Conservation (phyloP, 805 yeast species). For the Yamadazyma laniorum region DNA sequence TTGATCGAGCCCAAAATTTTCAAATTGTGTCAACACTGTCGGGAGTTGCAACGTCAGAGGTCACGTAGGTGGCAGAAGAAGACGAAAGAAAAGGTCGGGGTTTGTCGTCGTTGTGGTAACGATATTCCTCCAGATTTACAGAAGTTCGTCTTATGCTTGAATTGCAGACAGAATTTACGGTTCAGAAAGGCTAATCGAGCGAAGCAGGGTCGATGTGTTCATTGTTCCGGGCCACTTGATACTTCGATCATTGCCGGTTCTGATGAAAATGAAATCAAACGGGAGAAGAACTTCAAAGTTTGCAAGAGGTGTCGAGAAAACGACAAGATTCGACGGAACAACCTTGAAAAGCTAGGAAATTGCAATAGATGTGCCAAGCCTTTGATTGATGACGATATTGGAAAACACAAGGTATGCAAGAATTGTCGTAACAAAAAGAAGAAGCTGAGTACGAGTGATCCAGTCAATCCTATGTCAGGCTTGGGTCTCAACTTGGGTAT, state of each 20-base stretch:
- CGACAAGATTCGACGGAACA: conserved; percentile 56
- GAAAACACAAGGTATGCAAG: conserved; percentile 55
- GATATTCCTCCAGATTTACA: conserved; percentile 50
- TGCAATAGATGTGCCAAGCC: conserved; percentile 62
- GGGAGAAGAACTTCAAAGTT: conserved; percentile 50
- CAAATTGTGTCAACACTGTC: conserved; percentile 63
- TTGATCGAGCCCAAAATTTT: conserved; percentile 42
- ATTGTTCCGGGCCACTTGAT: conserved; percentile 58
- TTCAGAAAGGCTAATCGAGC: conserved; percentile 57
- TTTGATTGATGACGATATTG: conserved; percentile 44
- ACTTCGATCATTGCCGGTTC: conserved; percentile 34
- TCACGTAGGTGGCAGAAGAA: conserved; percentile 63
- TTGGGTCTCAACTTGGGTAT: conserved; percentile 6
- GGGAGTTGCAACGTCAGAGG: conserved; percentile 61
- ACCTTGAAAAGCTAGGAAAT: conserved; percentile 54
- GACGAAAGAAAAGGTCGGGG: conserved; percentile 59
- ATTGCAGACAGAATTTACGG: conserved; percentile 55
- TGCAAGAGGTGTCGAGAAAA: conserved; percentile 62
- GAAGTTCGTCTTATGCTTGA: conserved; percentile 58
- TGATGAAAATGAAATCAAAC: conserved; percentile 13
- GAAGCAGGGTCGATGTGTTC: conserved; percentile 65
- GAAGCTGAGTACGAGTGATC: conserved; percentile 18
- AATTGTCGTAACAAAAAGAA: conserved; percentile 55
- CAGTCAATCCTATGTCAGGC: conserved; percentile 1
- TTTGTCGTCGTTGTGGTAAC: conserved; percentile 63